Evolutionary conservation across 2,329 filamentous ascomycete species (phyloP).

Genomic region (Aspergillus tubingensis): DNA sequence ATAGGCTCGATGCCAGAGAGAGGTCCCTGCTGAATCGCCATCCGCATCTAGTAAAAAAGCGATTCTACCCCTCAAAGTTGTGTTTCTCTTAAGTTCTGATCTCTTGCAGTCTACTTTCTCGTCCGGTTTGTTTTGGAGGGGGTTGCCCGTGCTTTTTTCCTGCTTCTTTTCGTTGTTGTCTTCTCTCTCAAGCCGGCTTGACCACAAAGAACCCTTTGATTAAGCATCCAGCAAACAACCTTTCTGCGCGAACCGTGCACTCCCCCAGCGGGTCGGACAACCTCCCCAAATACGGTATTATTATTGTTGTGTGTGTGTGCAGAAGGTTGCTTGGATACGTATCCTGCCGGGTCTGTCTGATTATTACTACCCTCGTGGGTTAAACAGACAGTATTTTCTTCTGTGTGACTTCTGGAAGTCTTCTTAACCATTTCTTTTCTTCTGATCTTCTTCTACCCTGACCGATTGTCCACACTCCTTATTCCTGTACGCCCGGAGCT

Average conservation of each 20-base stretch:
- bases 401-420: slow-evolving; percentile 19
- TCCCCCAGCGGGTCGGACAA: slow-evolving; percentile 18
- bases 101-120: not conserved
- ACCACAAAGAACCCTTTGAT: not conserved
- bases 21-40: slow-evolving; percentile 20
- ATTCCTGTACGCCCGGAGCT: not conserved
- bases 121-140: slow-evolving; percentile 5
- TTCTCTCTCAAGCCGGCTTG: slow-evolving; percentile 11
- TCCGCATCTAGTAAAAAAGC: slow-evolving; percentile 22
- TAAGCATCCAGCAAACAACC: slow-evolving; percentile 10
- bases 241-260: slow-evolving; percentile 20
- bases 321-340: slow-evolving; percentile 9
- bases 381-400: slow-evolving; percentile 4
- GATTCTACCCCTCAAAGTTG: not conserved
- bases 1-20: slow-evolving; percentile 15
- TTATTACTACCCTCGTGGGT: slow-evolving; percentile 16
- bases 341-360: slow-evolving; percentile 3
- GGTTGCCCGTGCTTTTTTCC: slow-evolving; percentile 2
- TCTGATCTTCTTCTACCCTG: slow-evolving; percentile 3
- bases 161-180: not conserved
- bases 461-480: not conserved
- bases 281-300: slow-evolving; percentile 13
- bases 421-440: slow-evolving; percentile 14
- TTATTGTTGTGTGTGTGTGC: slow-evolving; percentile 12
- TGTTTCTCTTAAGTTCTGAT: not conserved